Conservation (phyloP, 805 yeast species). For the Sungouiella thailandica region DNA sequence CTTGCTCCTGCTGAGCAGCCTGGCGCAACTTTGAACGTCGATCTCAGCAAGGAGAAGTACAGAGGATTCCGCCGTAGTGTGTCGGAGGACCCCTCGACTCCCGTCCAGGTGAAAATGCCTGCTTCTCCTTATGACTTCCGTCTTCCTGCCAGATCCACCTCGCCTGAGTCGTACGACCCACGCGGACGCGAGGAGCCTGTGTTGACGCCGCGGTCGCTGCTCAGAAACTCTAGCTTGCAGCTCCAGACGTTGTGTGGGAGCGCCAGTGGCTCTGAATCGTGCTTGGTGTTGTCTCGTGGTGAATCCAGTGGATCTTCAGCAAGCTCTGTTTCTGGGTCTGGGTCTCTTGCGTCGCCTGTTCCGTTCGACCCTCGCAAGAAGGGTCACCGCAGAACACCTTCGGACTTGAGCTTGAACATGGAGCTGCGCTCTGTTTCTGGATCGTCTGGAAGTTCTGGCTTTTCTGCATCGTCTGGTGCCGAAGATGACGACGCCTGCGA, state of each 20-base stretch:
- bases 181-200: too few species aligned
- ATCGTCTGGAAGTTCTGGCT: neutral
- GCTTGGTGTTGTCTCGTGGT: too few species aligned
- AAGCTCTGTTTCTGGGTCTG: too few species aligned
- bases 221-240: conserved; percentile 15
- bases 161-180: too few species aligned
- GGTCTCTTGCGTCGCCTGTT: too few species aligned
- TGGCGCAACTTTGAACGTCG: neutral
- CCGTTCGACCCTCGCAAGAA: conserved; percentile 14
- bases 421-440: conserved; percentile 1
- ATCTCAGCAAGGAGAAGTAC: conserved; percentile 22
- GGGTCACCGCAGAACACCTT: conserved; percentile 12
- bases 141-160: too few species aligned
- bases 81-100: conserved; percentile 7
- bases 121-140: too few species aligned
- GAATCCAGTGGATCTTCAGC: too few species aligned
- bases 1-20: too few species aligned
- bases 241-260: too few species aligned
- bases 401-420: conserved; percentile 7
- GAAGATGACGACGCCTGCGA: conserved; percentile 1
- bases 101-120: conserved; percentile 4
- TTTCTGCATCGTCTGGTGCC: neutral
- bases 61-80: conserved; percentile 39
- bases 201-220: too few species aligned
- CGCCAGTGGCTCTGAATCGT: too few species aligned